These are phyloP conservation scores for Thuidium tamariscinum DNA, from an alignment of 225 moss, liverwort and hornwort species.

Conservation along the genomic window DNA sequence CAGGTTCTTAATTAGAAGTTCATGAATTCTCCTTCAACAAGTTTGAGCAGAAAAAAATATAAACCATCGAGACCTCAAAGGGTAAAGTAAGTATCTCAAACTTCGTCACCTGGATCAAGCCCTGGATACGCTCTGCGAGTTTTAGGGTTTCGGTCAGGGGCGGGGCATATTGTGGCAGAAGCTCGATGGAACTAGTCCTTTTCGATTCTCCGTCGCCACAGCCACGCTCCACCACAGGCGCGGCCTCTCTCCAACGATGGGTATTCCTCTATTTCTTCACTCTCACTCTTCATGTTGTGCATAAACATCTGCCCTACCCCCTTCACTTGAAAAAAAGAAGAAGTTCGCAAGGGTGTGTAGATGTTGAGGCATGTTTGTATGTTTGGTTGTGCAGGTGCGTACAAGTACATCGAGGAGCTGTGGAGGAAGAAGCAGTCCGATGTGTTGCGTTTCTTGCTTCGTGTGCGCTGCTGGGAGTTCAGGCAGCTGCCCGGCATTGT, in stretches of 20 bases:
- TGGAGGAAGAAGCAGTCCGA: constrained; percentile 94
- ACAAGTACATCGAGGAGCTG: constrained; percentile 82
- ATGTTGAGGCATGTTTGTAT: not conserved
- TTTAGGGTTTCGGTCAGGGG: not conserved
- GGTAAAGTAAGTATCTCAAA: not conserved
- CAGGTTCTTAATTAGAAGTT: not conserved
- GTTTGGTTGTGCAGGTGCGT: constrained; percentile 36
- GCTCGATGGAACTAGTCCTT: accelerated
- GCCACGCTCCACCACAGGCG: not conserved
- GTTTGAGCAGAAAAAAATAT: not conserved
- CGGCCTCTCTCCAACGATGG: constrained; percentile 4
- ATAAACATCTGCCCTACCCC: not conserved
- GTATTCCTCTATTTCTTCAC: not conserved
- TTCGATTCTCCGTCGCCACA: not conserved
- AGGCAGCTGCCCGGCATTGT: constrained; percentile 93
- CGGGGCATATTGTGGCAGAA: not conserved
- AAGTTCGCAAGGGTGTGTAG: not conserved
- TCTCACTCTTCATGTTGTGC: not conserved
- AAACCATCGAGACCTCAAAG: not conserved
- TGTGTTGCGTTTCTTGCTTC: constrained; percentile 71
- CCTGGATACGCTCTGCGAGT: not conserved
- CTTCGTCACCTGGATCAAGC: not conserved
- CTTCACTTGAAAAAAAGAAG: not conserved
- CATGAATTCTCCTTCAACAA: not conserved
- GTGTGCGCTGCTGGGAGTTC: constrained; percentile 90